Base-by-base conservation (phyloP, 306 rosid genomes). In the peach (Prunus persica) region DNA sequence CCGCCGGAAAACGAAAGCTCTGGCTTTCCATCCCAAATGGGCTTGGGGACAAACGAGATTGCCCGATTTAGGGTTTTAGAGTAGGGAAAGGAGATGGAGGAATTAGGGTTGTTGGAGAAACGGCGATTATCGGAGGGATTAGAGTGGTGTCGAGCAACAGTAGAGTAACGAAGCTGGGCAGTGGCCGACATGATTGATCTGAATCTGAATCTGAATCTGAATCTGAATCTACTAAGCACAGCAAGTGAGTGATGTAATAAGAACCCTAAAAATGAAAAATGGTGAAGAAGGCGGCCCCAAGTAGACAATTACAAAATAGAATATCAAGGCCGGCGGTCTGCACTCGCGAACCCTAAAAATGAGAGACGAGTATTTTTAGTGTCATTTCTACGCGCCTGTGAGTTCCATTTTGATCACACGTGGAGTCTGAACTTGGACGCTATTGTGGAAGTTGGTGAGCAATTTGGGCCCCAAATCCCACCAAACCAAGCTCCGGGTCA, bases 111-210 rank as follows among this genome's bases (percentile, higher is more conserved):
- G 62, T 11, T 28, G n/a, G 75, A 20, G 65, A 45, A 43, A 22
- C 75, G 62, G 69, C 18, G 82, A 19, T 27, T 3, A 22, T 46
- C 47, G 9, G 84, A 32, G 58, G 38, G 49, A 22, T 62, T 18
- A n/a, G 56, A 80, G 67, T 70, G 61, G 19, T 83, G 69, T 15
- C 82, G 78, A 10, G 84, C 67, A 20, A 81, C 80, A 55, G 89
- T 82, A 3, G 92, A 83, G 64, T 67, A 86, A 76, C 93, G 89
- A 60, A 91, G 81, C 64, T 87, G 89, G 45, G 93, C 89, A 71
- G 88, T 74, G 72, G 89, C 72, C 41, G 91, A 84, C 95, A 94
- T 94, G 30, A 60, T 52, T 54, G 72, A 34, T 67, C 58, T 68
- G 56, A 20, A 55, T 18, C 58, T 68, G 47, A 20, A 34, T 67